phyloP scores from a whole-genome alignment of 495 filamentous ascomycete genomes.

The Penicillium robsamsonii region DNA sequence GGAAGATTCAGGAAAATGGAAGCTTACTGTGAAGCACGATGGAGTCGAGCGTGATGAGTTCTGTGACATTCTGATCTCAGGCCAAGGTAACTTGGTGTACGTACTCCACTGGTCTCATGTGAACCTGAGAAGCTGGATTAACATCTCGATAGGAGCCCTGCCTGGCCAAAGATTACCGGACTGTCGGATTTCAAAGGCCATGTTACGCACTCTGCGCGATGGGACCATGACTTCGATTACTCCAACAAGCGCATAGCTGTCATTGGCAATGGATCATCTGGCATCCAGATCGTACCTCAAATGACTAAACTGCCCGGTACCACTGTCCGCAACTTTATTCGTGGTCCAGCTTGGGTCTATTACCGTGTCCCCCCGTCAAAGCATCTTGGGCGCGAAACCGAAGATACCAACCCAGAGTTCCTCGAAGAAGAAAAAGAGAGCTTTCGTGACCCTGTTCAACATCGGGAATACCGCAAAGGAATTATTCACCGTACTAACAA shows the following conservation, averaged over 20 bases:
- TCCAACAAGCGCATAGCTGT: slow-evolving; percentile 49
- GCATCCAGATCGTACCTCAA: slow-evolving; percentile 56
- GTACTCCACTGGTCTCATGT: not conserved
- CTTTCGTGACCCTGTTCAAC: not conserved
- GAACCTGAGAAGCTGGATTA: not conserved
- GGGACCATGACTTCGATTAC: slow-evolving; percentile 44
- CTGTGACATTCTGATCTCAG: slow-evolving; percentile 46
- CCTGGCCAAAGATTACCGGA: slow-evolving; percentile 51
- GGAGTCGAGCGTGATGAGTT: slow-evolving; percentile 34
- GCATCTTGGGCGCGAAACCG: slow-evolving; percentile 27
- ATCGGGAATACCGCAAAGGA: slow-evolving; percentile 28
- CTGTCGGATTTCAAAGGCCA: slow-evolving; percentile 47
- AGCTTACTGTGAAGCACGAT: slow-evolving; percentile 22
- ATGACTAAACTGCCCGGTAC: slow-evolving; percentile 35
- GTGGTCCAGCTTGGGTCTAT: slow-evolving; percentile 33
- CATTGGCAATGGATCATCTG: slow-evolving; percentile 49
- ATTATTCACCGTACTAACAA: slow-evolving; percentile 34
- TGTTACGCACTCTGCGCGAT: slow-evolving; percentile 51
- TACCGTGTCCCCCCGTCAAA: slow-evolving; percentile 26
- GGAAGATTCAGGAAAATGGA: slow-evolving; percentile 35
- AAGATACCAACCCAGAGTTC: slow-evolving; percentile 27
- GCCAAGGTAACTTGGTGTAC: slow-evolving; percentile 27
- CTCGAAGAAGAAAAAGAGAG: slow-evolving; percentile 28
- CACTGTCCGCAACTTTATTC: slow-evolving; percentile 26
- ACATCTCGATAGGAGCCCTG: slow-evolving; percentile 27